These are phyloP conservation scores for Mucor circinelloides DNA, from an alignment of 371 early-diverging fungal genomes.

Conservation along the genomic window DNA sequence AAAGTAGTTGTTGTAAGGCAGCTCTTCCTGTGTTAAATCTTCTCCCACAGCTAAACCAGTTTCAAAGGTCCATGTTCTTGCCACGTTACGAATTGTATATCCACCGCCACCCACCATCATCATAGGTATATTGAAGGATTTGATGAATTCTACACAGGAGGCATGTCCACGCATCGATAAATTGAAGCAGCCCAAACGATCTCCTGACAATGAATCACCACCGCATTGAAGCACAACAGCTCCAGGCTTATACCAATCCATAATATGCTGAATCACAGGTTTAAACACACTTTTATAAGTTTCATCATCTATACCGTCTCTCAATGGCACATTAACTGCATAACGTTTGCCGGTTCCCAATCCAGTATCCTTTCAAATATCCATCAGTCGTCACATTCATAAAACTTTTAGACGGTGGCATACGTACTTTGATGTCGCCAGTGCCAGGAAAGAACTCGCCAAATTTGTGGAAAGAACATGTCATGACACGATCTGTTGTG, in stretches of 20 bases:
- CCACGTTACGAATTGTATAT: slow-evolving; percentile 98
- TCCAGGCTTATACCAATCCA: slow-evolving; percentile 96
- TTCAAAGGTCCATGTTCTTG: slow-evolving; percentile 98
- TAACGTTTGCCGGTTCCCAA: slow-evolving; percentile 88
- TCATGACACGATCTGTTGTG: slow-evolving; percentile 99
- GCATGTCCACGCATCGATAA: slow-evolving; percentile 90
- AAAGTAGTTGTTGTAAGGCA: slow-evolving; percentile 95
- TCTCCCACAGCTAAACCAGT: slow-evolving; percentile 91
- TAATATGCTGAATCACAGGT: slow-evolving; percentile 87
- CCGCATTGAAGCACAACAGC: slow-evolving; percentile 99
- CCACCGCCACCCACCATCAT: slow-evolving; percentile 99
- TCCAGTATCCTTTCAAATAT: slow-evolving; percentile 74
- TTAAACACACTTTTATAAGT: slow-evolving; percentile 90
- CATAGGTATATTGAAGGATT: slow-evolving; percentile 90
- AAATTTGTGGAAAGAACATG: slow-evolving; percentile 98
- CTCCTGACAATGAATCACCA: slow-evolving; percentile 98
- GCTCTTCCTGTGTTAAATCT: slow-evolving; percentile 61
- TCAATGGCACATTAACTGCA: slow-evolving; percentile 97
- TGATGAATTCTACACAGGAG: slow-evolving; percentile 92
- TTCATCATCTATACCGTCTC: slow-evolving; percentile 98
- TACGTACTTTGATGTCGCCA: slow-evolving; percentile 76
- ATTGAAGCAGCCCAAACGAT: slow-evolving; percentile 99
- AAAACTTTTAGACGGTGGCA: background rate
- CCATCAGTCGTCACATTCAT: background rate
- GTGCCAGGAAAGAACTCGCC: slow-evolving; percentile 99